Percentiles rank a stretch among this genome's conserved stretches.
These are phyloP conservation scores for Pseudopithomyces chartarum DNA, from an alignment of 2,329 filamentous ascomycete species.

Conservation along the genomic window DNA sequence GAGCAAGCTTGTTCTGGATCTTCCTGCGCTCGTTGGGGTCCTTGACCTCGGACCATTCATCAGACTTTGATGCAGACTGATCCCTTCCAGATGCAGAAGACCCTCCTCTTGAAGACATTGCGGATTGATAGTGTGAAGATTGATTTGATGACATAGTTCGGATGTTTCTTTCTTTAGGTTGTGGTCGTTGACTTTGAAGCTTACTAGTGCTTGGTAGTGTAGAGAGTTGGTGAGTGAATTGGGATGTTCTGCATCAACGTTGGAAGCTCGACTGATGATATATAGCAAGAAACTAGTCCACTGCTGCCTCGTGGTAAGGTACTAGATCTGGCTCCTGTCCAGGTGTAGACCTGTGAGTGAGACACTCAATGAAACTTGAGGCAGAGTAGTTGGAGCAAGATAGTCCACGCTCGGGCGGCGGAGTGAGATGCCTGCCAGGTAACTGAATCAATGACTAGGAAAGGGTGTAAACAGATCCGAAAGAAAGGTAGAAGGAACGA, in stretches of 20 bases:
- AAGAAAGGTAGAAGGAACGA: slow-evolving; percentile 16
- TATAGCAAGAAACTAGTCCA: slow-evolving; percentile 11
- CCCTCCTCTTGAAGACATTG: slow-evolving; percentile 19
- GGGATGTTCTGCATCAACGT: slow-evolving; percentile 12
- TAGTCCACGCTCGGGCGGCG: slow-evolving; percentile 17
- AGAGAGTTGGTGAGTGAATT: neutral
- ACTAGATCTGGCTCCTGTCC: slow-evolving; percentile 26
- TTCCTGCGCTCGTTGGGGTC: slow-evolving; percentile 74
- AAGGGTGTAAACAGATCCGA: slow-evolving; percentile 8
- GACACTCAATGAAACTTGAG: slow-evolving; percentile 17
- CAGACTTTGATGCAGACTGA: slow-evolving; percentile 32
- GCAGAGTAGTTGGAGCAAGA: slow-evolving; percentile 17
- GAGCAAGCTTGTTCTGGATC: slow-evolving; percentile 77
- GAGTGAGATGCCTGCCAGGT: slow-evolving; percentile 18
- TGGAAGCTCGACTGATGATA: slow-evolving; percentile 6
- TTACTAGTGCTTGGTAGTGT: neutral
- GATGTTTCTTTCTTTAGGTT: neutral
- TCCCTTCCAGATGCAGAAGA: slow-evolving; percentile 22
- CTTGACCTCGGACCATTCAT: slow-evolving; percentile 72
- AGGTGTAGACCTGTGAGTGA: slow-evolving; percentile 18
- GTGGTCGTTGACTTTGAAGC: neutral
- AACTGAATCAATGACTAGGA: slow-evolving; percentile 16
- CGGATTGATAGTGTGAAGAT: slow-evolving; percentile 19
- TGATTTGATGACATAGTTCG: slow-evolving; percentile 30
- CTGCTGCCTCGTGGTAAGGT: slow-evolving; percentile 22